Conservation (phyloP, 148 eudicot genomes). For the Linanthus parryae region DNA sequence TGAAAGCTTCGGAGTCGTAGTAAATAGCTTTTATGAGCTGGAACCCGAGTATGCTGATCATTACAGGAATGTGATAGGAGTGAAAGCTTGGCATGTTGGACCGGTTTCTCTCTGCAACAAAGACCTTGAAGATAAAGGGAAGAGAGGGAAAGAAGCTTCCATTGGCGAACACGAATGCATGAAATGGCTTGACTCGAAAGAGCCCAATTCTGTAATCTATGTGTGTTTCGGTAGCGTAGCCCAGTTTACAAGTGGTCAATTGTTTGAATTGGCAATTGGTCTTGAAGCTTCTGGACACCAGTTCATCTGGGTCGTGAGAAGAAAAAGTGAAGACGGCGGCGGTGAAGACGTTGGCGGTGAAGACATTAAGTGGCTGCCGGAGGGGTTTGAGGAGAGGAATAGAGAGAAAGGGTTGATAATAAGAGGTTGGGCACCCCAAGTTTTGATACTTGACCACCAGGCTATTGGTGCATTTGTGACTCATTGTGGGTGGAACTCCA, state of each 20-base stretch:
- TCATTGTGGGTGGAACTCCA: constrained; percentile 17
- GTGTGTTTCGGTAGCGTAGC: constrained; percentile 11
- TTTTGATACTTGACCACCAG: constrained; percentile 14
- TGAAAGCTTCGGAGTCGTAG: constrained; percentile 45
- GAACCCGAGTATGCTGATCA: constrained; percentile 39
- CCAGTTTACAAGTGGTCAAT: constrained; percentile 3
- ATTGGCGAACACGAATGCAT: constrained; percentile 6
- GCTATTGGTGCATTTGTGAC: constrained; percentile 10
- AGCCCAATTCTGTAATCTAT: constrained; percentile 6
- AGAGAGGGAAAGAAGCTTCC: constrained; percentile 1
- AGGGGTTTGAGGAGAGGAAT: constrained; percentile 9
- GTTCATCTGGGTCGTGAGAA: constrained; percentile 8
- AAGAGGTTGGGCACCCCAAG: constrained; percentile 17
- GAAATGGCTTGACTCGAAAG: constrained; percentile 12
- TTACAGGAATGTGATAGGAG: constrained; percentile 26
- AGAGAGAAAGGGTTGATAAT: constrained; percentile 5
- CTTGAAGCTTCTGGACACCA: constrained; percentile 8
- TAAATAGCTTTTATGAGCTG: constrained; percentile 43
- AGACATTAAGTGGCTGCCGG: constrained; percentile 1
- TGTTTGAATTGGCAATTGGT: constrained; percentile 3
- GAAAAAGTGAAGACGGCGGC: neutral
- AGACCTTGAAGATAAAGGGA: constrained; percentile 9
- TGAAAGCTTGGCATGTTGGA: constrained; percentile 48
- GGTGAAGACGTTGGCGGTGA: too few species aligned
- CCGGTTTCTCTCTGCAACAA: constrained; percentile 33